Evolutionary conservation across 352 stramenopile species (phyloP).

Genomic region (Globisporangium nagaii): DNA sequence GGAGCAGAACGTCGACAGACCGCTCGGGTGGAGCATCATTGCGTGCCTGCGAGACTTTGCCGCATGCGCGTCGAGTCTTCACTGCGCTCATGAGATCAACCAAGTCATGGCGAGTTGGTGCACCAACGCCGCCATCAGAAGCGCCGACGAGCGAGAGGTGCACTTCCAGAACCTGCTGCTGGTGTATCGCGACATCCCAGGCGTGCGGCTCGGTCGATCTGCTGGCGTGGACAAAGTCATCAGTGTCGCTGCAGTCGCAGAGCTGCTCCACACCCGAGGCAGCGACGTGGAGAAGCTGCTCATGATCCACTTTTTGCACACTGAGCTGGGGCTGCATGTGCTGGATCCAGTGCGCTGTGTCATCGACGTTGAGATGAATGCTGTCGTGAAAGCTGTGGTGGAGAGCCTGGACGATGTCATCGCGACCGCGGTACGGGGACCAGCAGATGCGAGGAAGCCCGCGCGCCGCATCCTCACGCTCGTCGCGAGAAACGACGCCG

Average conservation of each 20-base stretch:
- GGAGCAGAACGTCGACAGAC: too few relatives aligned
- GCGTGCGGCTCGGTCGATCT: background rate
- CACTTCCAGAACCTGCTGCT: conserved; percentile 2
- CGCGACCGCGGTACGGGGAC: background rate
- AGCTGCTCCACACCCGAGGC: background rate
- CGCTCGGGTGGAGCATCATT: too few relatives aligned
- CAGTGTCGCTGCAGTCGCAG: background rate
- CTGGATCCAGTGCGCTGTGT: background rate
- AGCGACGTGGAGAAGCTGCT: background rate
- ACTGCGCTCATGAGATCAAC: background rate
- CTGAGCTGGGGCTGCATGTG: background rate
- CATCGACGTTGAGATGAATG: background rate
- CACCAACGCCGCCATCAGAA: background rate
- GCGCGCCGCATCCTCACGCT: background rate
- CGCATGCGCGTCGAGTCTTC: too few relatives aligned
- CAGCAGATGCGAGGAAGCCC: background rate
- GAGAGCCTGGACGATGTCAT: background rate
- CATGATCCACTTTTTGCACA: background rate
- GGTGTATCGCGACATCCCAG: background rate
- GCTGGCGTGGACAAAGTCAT: background rate
- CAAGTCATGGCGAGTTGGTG: background rate
- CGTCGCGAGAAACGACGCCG: background rate
- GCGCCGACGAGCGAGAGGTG: background rate
- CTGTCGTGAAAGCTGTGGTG: background rate
- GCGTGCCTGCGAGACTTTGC: too few relatives aligned